Base-by-base conservation (phyloP, 768 basidiomycete species). In the Mycena amicta region DNA sequence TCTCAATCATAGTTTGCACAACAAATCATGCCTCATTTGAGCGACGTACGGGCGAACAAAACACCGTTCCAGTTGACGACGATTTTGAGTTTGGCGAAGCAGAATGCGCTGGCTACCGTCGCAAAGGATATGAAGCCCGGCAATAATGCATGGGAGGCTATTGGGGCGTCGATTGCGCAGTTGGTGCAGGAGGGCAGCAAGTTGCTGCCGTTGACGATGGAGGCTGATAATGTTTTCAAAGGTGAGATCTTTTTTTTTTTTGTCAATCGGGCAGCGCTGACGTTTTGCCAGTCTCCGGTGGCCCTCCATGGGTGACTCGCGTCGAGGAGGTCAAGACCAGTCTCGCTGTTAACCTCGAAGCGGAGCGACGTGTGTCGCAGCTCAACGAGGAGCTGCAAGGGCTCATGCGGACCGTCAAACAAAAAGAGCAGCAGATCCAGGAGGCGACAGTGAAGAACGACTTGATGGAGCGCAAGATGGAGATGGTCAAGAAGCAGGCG, bases 391-490 rank as follows among this genome's bases (percentile, higher is more conserved):
- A 98, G 72, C 84, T 97, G 64, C 90, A 93, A 67, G 89, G 89
- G 6, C 85, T 98, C 39, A 83, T 89, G 27, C 88, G 95, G 28
- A 91, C 83, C 50, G 80, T 98, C 68, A 91, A 90, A 70, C 75
- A 84, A n/a, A 87, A 92, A 74, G 97, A 98, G 61, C 94, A 97
- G 78, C 81, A 74, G 25, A 87, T 93, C 31, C 94, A 98, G 71
- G 97, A 98, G 68, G 80, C 87, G 4, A 77, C 79, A 2, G 95
- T 98, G 55, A 98, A 95, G 79, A 93, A 98, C 56, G 93, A 98
- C 70, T 81, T 95, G 15, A 91, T 98, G 85, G 95, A 97, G 70
- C 86, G 95, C 46, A 84, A 94, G 29, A 87, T 95, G 80, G 95
- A 98, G 69, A 83, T 87, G 2, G 88, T 87, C 60, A 95, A 93